phyloP scores from a whole-genome alignment of 2,329 filamentous ascomycete genomes.

The Monilinia fructigena region DNA sequence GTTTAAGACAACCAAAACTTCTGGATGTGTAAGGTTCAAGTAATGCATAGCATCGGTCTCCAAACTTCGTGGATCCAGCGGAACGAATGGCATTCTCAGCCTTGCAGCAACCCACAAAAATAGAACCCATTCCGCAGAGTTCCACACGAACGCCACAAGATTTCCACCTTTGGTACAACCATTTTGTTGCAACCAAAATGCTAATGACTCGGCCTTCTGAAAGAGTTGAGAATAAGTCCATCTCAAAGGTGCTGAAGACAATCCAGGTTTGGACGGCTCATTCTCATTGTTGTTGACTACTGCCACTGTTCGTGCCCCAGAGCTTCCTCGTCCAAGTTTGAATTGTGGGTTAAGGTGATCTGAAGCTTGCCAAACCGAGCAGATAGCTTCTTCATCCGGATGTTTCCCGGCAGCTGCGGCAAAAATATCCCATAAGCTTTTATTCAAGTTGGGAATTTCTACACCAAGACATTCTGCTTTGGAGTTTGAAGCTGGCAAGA shows the following conservation, averaged over 20 bases:
- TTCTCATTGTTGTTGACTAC: background rate
- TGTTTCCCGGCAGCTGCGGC: conserved; percentile 2
- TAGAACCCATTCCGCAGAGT: conserved; percentile 25
- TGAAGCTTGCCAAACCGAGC: conserved; percentile 19
- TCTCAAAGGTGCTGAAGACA: conserved; percentile 4
- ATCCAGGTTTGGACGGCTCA: no score
- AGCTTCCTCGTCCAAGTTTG: background rate
- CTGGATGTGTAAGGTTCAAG: background rate
- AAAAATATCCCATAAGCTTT: conserved; percentile 24
- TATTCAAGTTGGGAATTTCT: conserved; percentile 1
- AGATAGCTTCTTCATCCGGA: conserved; percentile 14
- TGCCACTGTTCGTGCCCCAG: background rate
- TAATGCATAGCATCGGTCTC: conserved; percentile 3
- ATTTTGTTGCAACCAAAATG: background rate
- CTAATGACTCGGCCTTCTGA: background rate
- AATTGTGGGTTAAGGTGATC: background rate
- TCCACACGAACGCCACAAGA: conserved; percentile 22
- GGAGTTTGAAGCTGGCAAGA: no score
- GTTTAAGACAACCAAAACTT: background rate
- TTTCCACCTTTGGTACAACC: conserved; percentile 12
- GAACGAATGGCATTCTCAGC: conserved; percentile 22
- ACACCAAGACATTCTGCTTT: background rate
- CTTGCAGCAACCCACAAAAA: conserved; percentile 24
- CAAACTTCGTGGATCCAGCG: conserved; percentile 20
- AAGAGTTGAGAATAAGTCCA: conserved; percentile 10